Conservation (phyloP, 176 grass and related monocot species). For the Saccharum spontaneum region DNA sequence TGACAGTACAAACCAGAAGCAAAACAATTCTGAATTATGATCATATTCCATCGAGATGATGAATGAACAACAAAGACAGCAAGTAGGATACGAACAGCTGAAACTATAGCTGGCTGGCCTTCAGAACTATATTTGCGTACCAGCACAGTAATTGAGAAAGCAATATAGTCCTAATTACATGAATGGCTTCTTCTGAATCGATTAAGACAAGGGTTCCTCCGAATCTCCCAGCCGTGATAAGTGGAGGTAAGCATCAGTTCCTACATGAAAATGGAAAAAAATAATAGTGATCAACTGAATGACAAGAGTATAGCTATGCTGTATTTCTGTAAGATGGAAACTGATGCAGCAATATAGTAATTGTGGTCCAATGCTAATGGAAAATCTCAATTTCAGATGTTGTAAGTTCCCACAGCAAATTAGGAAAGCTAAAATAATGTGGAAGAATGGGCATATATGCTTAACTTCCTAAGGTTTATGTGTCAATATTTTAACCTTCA, state of each 20-base stretch:
- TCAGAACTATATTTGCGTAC: conserved; percentile 43
- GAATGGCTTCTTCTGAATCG: conserved; percentile 34
- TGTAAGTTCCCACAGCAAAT: not conserved
- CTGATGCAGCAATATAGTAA: not conserved
- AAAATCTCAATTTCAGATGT: not conserved
- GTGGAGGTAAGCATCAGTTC: conserved; percentile 97
- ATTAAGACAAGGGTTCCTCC: conserved; percentile 84
- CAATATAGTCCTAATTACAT: conserved; percentile 39
- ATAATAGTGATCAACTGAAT: conserved; percentile 3
- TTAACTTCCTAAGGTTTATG: not conserved
- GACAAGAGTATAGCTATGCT: not conserved
- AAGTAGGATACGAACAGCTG: conserved; percentile 3
- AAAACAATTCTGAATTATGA: not conserved
- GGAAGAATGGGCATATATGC: not conserved
- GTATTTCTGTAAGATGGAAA: not conserved
- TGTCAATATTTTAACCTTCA: not conserved
- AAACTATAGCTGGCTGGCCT: conserved; percentile 42
- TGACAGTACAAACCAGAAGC: not conserved
- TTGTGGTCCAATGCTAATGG: not conserved
- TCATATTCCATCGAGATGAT: not conserved
- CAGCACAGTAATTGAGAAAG: conserved; percentile 28
- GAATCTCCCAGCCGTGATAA: conserved; percentile 90
- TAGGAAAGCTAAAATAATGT: not conserved
- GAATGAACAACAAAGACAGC: conserved; percentile 1
- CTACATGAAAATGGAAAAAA: conserved; percentile 35